phyloP scores from a whole-genome alignment of 2,329 filamentous ascomycete genomes.

The Xylariaceae sp. region DNA sequence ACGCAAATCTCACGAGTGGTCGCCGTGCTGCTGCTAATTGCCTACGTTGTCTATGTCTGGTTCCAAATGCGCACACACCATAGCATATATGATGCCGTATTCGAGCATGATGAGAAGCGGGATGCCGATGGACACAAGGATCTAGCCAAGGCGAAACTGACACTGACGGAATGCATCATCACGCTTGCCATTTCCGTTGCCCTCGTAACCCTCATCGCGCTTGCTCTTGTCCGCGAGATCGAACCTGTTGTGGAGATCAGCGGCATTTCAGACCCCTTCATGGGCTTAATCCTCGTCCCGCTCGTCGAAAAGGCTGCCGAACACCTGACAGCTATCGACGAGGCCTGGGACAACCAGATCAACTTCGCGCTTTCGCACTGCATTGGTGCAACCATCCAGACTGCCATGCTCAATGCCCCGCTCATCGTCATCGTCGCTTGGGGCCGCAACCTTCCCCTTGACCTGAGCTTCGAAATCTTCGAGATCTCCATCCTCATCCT shows the following conservation, averaged over 20 bases:
- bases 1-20: conserved; percentile 74
- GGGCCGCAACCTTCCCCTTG: conserved; percentile 74
- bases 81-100: conserved; percentile 76
- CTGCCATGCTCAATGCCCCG: conserved; percentile 85
- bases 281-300: conserved; percentile 78
- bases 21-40: conserved; percentile 72
- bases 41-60: conserved; percentile 70
- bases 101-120: conserved; percentile 72
- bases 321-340: conserved; percentile 82
- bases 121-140: conserved; percentile 71
- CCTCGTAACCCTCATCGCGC: conserved; percentile 75
- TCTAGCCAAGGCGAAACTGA: conserved; percentile 69
- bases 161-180: conserved; percentile 73
- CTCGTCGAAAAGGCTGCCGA: conserved; percentile 88
- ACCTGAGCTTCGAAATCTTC: conserved; percentile 86
- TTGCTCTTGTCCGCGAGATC: conserved; percentile 77
- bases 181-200: conserved; percentile 69
- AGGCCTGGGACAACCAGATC: conserved; percentile 84
- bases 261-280: conserved; percentile 59
- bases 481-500: conserved; percentile 83
- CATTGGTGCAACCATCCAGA: conserved; percentile 86
- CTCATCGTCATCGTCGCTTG: conserved; percentile 85
- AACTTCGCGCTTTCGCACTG: conserved; percentile 88
- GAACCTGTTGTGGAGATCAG: conserved; percentile 58
- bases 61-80: conserved; percentile 83